Evolutionary conservation across 139 green algal genomes (phyloP).

Genomic region (Ettlia oleoabundans): DNA sequence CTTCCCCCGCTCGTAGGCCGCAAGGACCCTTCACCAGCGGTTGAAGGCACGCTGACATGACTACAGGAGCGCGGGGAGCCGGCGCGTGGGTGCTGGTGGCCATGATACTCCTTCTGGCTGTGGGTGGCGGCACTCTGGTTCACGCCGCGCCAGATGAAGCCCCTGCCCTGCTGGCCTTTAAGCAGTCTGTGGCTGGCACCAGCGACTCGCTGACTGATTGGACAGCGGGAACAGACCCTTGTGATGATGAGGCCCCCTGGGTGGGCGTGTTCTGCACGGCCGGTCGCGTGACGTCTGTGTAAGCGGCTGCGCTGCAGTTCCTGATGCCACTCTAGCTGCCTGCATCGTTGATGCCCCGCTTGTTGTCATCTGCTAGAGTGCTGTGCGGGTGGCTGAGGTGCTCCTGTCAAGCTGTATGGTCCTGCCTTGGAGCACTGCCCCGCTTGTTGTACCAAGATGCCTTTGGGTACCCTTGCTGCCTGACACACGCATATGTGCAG

Average conservation of each 20-base stretch:
- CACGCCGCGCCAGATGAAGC: neutral
- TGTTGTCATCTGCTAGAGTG: neutral
- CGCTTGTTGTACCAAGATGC: no score
- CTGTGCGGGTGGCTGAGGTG: no score
- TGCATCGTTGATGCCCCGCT: neutral
- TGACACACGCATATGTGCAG: neutral
- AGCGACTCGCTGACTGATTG: neutral
- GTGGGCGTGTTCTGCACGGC: slow-evolving; percentile 10
- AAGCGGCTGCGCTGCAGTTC: no score
- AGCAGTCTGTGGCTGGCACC: neutral
- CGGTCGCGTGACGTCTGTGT: slow-evolving; percentile 21
- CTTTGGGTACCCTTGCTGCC: neutral
- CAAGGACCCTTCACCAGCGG: no score
- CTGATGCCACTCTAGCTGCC: neutral
- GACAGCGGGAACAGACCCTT: neutral
- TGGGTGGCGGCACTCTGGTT: no score
- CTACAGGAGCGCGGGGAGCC: no score
- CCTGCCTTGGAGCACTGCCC: no score
- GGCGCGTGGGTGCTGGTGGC: neutral
- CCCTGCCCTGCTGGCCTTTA: neutral
- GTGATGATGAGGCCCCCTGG: neutral
- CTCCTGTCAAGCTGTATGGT: no score
- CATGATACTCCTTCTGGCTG: neutral
- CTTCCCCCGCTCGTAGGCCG: no score
- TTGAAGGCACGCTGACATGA: no score